Percentiles rank a stretch among this genome's conserved stretches.
These are phyloP conservation scores for Xylariaceae sp. DNA, from an alignment of 2,329 filamentous ascomycete species.

Conservation along the genomic window DNA sequence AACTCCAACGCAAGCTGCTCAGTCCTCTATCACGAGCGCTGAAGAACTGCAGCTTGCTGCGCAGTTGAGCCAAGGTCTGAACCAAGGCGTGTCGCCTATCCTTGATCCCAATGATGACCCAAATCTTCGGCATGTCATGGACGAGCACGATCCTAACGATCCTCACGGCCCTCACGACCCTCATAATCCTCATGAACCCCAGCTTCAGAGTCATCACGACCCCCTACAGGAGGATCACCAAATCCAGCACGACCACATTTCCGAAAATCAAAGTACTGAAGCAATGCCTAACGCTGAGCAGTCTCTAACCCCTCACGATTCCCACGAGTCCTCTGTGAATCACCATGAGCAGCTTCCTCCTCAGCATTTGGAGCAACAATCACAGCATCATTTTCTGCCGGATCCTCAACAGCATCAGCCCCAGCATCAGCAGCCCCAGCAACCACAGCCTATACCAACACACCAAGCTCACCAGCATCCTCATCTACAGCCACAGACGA, in stretches of 20 bases:
- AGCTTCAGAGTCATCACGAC: slow-evolving; percentile 6
- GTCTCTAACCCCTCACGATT: no score
- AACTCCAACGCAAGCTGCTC: slow-evolving; percentile 29
- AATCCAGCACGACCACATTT: slow-evolving; percentile 8
- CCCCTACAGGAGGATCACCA: slow-evolving; percentile 5
- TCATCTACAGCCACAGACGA: slow-evolving; percentile 7
- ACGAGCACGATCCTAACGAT: slow-evolving; percentile 33
- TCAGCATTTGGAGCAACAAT: slow-evolving; percentile 5
- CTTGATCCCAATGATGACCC: slow-evolving; percentile 40
- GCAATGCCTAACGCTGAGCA: slow-evolving; percentile 1
- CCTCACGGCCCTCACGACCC: no score
- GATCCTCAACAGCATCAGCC: slow-evolving; percentile 7
- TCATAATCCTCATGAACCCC: slow-evolving; percentile 32
- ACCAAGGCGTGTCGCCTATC: slow-evolving; percentile 44
- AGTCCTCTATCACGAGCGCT: slow-evolving; percentile 38
- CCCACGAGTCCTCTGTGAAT: no score
- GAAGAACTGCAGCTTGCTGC: slow-evolving; percentile 57
- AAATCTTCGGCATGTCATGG: background rate
- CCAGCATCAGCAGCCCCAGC: slow-evolving; percentile 9
- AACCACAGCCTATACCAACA: slow-evolving; percentile 4
- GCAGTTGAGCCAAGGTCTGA: slow-evolving; percentile 52
- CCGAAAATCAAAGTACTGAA: no score
- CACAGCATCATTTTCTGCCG: slow-evolving; percentile 6
- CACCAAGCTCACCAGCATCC: slow-evolving; percentile 27
- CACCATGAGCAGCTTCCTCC: slow-evolving; percentile 1